Conservation (phyloP, 1,284 basidiomycete species). For the Cerioporus squamosus region DNA sequence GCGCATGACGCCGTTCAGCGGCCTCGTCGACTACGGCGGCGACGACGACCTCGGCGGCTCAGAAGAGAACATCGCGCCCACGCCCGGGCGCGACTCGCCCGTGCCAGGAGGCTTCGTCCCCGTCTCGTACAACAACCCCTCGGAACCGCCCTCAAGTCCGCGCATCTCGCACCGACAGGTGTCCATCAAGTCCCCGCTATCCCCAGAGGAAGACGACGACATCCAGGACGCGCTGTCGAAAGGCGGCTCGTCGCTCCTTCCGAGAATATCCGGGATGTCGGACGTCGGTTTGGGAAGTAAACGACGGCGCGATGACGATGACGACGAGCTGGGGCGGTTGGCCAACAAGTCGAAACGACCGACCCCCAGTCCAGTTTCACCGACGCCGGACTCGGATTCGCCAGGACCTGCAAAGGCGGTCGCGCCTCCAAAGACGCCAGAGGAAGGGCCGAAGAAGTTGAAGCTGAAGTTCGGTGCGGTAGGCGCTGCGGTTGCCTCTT, state of each 20-base stretch:
- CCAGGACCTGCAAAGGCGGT: conserved; percentile 16
- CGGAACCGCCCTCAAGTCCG: conserved; percentile 32
- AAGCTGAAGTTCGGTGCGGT: conserved; percentile 70
- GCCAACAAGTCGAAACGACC: conserved; percentile 58
- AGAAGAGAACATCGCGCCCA: conserved; percentile 13
- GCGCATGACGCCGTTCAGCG: conserved; percentile 55
- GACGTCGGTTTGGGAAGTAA: conserved; percentile 60
- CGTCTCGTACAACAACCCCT: conserved; percentile 7
- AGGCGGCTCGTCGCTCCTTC: conserved; percentile 46
- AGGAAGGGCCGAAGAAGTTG: conserved; percentile 77
- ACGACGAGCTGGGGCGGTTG: conserved; percentile 68
- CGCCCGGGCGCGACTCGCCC: conserved; percentile 15
- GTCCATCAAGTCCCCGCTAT: conserved; percentile 29
- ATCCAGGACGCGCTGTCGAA: conserved; percentile 56
- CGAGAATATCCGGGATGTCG: conserved; percentile 45
- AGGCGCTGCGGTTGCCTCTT: conserved; percentile 45
- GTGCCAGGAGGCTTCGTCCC: conserved; percentile 23
- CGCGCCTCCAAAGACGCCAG: conserved; percentile 46
- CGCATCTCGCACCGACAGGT: conserved; percentile 47
- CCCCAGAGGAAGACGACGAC: conserved; percentile 50
- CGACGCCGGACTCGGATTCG: conserved; percentile 10
- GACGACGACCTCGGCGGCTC: conserved; percentile 45
- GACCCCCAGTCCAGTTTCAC: conserved; percentile 25
- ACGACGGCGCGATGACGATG: conserved; percentile 77
- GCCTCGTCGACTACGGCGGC: conserved; percentile 70